Evolutionary conservation across 2,329 filamentous ascomycete species (phyloP).

Genomic region (Microdochium nivale): DNA sequence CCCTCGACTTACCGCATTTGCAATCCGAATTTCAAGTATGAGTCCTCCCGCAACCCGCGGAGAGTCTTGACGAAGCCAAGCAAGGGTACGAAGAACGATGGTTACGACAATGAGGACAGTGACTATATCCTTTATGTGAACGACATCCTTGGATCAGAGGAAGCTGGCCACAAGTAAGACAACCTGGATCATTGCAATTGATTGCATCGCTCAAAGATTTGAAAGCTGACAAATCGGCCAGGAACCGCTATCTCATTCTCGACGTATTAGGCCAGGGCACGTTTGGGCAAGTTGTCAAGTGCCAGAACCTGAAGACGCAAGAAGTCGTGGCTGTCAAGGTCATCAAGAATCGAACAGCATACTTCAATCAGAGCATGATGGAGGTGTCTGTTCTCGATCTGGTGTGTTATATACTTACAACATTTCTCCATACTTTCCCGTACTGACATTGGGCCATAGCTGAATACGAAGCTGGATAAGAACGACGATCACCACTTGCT

Average conservation of each 20-base stretch:
- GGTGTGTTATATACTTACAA: slow-evolving; percentile 38
- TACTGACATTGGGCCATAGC: slow-evolving; percentile 36
- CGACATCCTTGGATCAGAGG: slow-evolving; percentile 94
- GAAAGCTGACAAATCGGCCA: slow-evolving; percentile 23
- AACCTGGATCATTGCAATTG: slow-evolving; percentile 2
- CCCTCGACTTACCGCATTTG: slow-evolving; percentile 97
- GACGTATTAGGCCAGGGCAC: slow-evolving; percentile 96
- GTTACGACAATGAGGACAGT: slow-evolving; percentile 97
- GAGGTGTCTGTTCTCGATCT: slow-evolving; percentile 95
- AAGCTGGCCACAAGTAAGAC: slow-evolving; percentile 88
- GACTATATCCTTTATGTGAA: slow-evolving; percentile 99
- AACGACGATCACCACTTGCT: slow-evolving; percentile 97
- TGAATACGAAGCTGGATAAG: slow-evolving; percentile 98
- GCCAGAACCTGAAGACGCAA: slow-evolving; percentile 95
- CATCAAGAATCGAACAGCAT: slow-evolving; percentile 97
- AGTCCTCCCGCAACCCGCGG: slow-evolving; percentile 91
- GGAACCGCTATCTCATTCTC: slow-evolving; percentile 91
- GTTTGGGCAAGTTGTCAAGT: slow-evolving; percentile 98
- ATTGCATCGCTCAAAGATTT: slow-evolving; percentile 1
- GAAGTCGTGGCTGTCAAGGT: slow-evolving; percentile 99
- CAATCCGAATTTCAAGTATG: slow-evolving; percentile 97
- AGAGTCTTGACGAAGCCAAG: slow-evolving; percentile 95
- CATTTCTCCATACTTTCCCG: slow-evolving; percentile 2
- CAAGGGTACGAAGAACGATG: slow-evolving; percentile 97
- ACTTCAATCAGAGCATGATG: slow-evolving; percentile 99